These are phyloP conservation scores for Nissolia schottii DNA, from an alignment of 306 rosid genomes.

Conservation along the genomic window DNA sequence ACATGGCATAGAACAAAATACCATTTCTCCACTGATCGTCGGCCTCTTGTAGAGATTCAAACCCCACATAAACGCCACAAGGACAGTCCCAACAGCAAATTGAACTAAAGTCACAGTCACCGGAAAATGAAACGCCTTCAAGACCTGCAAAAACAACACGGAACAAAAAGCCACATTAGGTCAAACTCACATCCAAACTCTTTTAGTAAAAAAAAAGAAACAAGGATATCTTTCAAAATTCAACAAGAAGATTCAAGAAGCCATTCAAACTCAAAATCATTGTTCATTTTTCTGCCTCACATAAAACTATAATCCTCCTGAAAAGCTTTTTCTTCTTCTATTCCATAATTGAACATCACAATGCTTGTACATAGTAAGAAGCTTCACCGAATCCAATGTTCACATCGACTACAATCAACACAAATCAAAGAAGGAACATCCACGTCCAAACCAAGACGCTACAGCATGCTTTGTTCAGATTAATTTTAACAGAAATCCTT, in stretches of 20 bases:
- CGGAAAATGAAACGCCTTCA: constrained; percentile 76
- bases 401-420: not conserved
- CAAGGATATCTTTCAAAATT: not conserved
- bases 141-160: constrained; percentile 54
- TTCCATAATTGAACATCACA: not conserved
- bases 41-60: constrained; percentile 85
- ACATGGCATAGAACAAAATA: constrained; percentile 28
- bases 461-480: not conserved
- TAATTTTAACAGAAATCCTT: too few species aligned
- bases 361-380: not conserved
- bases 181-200: not conserved
- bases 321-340: not conserved
- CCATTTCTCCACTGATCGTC: constrained; percentile 67
- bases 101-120: constrained; percentile 65
- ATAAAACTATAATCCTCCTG: not conserved
- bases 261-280: not conserved
- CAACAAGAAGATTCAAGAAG: not conserved
- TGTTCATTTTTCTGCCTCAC: not conserved
- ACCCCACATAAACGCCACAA: constrained; percentile 79
- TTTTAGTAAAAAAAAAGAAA: too few species aligned
- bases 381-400: not conserved
- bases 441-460: too few species aligned
- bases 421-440: not conserved
- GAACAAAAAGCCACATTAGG: not conserved
- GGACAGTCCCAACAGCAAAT: constrained; percentile 70